Conservation (phyloP, 1,284 basidiomycete species). For the Leccinum subrobustum region DNA sequence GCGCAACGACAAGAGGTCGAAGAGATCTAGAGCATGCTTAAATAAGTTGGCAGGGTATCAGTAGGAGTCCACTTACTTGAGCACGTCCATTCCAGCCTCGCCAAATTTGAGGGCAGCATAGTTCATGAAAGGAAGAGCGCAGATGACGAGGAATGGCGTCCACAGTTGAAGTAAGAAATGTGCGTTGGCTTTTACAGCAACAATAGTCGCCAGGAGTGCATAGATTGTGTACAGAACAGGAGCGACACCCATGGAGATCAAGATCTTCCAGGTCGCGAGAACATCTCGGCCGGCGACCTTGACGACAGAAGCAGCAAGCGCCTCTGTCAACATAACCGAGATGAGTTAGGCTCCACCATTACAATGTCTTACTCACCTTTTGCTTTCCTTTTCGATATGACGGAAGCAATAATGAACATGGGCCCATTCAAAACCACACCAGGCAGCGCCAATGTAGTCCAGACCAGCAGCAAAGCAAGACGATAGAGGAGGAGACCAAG, state of each 20-base stretch:
- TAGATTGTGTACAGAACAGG: conserved; percentile 88
- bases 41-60: conserved; percentile 36
- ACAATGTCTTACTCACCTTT: conserved; percentile 57
- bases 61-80: conserved; percentile 67
- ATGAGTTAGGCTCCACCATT: conserved; percentile 1
- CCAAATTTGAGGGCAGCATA: conserved; percentile 97
- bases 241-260: conserved; percentile 90
- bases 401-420: conserved; percentile 91
- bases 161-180: conserved; percentile 67
- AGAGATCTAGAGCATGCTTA: conserved; percentile 67
- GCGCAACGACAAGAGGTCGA: conserved; percentile 86
- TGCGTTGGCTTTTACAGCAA: conserved; percentile 71
- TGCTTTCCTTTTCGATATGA: conserved; percentile 88
- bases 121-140: conserved; percentile 84
- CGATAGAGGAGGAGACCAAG: conserved; percentile 87
- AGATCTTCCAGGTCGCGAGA: conserved; percentile 96
- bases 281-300: conserved; percentile 97
- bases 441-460: conserved; percentile 88
- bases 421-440: conserved; percentile 95
- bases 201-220: conserved; percentile 75
- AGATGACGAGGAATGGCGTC: conserved; percentile 81
- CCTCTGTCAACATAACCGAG: conserved; percentile 58
- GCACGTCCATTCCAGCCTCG: conserved; percentile 97
- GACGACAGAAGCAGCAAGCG: conserved; percentile 93
- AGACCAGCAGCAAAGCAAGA: conserved; percentile 75